Evolutionary conservation across 352 stramenopile species (phyloP), one percentile per base, ranked within the genome.

Genomic region (Phytophthora boehmeriae): DNA sequence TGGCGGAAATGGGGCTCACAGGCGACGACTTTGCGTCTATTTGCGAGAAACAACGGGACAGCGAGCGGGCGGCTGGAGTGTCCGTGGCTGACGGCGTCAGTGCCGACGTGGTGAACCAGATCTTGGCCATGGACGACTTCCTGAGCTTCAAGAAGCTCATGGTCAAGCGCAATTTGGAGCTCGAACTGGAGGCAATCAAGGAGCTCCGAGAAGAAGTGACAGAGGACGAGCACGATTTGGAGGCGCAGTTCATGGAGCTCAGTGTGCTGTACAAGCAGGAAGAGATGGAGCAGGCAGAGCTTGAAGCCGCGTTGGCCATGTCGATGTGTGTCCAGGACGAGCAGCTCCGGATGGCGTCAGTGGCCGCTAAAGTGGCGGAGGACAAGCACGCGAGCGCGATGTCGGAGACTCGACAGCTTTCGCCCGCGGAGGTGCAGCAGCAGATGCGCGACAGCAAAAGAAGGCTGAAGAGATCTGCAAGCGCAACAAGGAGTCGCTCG

Each of bases 101-200:
- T 52, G 76, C 78, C 46, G 75, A 86, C 16, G 88, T 96, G n/a
- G 76, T 96, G 57, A 89, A 93, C 53, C 81, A 96, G 59, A 88
- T 97, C 34, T 63, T 96, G 20, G 89, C 90, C 13, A 92, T 96
- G 68, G 86, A 97, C 64, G 89, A 97, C 71, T 97, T 97, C 58
- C 44, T 95, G 44, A 94, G 85, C 28, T 97, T 97, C 71, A 97
- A 97, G 71, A 96, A 96, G 63, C 82, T 97, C 63, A 97, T 97
- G 90, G 71, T 95, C 38, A 97, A 97, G 71, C 84, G 86, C 54
- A 97, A 97, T 62, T 72, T 95, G 17, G 90, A 97, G 64, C 81
- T 97, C 34, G 88, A 97, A 72, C 74, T 97, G 17, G 90, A 97
- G 55, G 87, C 86, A 4, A 90, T 97, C 54, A 87, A 86, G 34